Conservation (phyloP, 1,284 basidiomycete species). For the Rhodotorula sp. region DNA sequence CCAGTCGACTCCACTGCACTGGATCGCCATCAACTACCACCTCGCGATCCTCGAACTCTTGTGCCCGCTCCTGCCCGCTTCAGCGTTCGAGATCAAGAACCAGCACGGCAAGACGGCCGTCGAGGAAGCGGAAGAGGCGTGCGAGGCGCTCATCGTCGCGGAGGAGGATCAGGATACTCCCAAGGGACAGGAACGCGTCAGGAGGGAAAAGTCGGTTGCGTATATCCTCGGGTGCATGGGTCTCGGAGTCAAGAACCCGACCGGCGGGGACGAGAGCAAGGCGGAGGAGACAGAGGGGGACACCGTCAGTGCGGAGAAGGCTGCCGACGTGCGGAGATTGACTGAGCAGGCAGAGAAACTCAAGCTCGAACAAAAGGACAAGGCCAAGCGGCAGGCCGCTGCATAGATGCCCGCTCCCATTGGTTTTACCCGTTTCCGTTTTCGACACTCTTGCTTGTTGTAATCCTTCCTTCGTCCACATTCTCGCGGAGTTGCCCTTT, state of each 20-base stretch:
- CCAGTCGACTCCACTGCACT: constrained; percentile 45
- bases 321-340: constrained; percentile 18
- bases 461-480: background rate
- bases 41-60: constrained; percentile 40
- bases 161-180: constrained; percentile 29
- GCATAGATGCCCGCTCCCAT: background rate
- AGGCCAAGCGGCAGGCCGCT: constrained; percentile 3
- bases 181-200: constrained; percentile 31
- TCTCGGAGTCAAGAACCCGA: constrained; percentile 36
- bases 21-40: constrained; percentile 44
- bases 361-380: constrained; percentile 31
- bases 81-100: constrained; percentile 38
- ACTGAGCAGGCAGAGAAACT: constrained; percentile 31
- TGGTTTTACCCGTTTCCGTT: too few relatives aligned
- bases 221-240: constrained; percentile 40
- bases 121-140: constrained; percentile 43
- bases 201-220: constrained; percentile 34
- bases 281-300: constrained; percentile 15
- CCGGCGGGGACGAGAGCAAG: constrained; percentile 23
- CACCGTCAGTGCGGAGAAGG: background rate
- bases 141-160: constrained; percentile 26
- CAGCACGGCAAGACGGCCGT: constrained; percentile 42
- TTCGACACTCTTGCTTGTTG: background rate
- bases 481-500: background rate
- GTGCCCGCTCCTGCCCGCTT: constrained; percentile 39